Conservation (phyloP, 2,329 filamentous ascomycete species). For the Pseudopyrenochaeta lycopersici region DNA sequence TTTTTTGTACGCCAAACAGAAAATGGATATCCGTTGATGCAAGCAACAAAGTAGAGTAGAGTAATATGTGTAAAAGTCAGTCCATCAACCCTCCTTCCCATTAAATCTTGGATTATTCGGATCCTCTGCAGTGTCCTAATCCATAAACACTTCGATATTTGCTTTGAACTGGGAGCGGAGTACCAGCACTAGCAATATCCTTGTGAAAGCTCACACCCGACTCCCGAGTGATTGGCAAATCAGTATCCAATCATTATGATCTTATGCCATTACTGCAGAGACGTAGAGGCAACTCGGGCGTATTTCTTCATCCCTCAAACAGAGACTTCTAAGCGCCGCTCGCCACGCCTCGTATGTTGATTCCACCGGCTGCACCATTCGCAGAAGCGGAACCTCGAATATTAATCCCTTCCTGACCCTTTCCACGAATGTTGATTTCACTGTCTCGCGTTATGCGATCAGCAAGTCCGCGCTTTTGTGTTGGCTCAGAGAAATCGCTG, state of each 20-base stretch:
- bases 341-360: constrained; percentile 46
- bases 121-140: no score
- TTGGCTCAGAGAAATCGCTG: constrained; percentile 36
- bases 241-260: no score
- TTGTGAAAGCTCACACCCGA: no score
- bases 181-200: no score
- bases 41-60: constrained; percentile 3
- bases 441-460: constrained; percentile 34
- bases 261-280: no score
- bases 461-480: constrained; percentile 25
- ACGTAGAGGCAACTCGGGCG: no score
- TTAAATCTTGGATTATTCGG: no score
- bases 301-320: background rate
- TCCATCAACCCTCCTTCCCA: background rate
- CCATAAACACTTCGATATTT: no score
- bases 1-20: background rate
- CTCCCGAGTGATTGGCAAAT: no score
- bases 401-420: constrained; percentile 11
- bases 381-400: background rate
- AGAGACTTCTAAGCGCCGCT: constrained; percentile 32
- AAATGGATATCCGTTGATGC: background rate
- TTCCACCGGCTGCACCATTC: constrained; percentile 19
- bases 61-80: constrained; percentile 1
- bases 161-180: no score
- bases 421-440: constrained; percentile 44